These are phyloP conservation scores for Penicillium nucicola DNA, from an alignment of 495 filamentous ascomycete genomes.

Conservation along the genomic window DNA sequence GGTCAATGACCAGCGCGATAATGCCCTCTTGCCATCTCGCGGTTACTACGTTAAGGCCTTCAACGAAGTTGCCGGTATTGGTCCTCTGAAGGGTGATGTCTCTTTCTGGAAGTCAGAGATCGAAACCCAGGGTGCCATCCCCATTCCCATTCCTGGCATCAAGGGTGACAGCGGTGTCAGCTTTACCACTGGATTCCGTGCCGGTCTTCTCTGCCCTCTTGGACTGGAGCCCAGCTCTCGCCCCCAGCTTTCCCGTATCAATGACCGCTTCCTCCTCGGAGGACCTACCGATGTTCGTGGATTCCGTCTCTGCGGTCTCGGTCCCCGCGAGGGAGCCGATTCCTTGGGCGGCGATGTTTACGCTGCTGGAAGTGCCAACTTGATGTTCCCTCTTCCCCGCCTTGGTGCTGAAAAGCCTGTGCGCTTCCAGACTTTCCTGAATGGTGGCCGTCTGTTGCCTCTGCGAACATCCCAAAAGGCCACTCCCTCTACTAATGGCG, in stretches of 20 bases:
- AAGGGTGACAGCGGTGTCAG: conserved; percentile 70
- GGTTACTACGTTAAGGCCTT: conserved; percentile 75
- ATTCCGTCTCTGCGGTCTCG: conserved; percentile 84
- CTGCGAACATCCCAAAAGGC: conserved; percentile 57
- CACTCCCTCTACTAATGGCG: conserved; percentile 48
- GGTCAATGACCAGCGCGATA: conserved; percentile 73
- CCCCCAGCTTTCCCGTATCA: conserved; percentile 69
- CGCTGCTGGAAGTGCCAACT: conserved; percentile 77
- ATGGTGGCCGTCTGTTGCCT: conserved; percentile 80
- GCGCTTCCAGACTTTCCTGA: conserved; percentile 84
- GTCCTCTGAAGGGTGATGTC: conserved; percentile 81
- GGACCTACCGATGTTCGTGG: conserved; percentile 93
- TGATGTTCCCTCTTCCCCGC: conserved; percentile 79
- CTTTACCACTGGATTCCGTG: conserved; percentile 61
- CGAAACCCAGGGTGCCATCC: conserved; percentile 70
- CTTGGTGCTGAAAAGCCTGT: conserved; percentile 78
- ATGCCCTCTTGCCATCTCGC: conserved; percentile 72
- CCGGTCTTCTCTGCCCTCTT: conserved; percentile 62
- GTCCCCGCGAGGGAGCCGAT: conserved; percentile 80
- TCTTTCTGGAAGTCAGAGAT: conserved; percentile 84
- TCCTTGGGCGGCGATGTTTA: conserved; percentile 89
- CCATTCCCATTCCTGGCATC: conserved; percentile 66
- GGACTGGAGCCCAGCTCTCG: conserved; percentile 47
- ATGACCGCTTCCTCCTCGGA: conserved; percentile 92
- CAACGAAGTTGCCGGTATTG: conserved; percentile 83